A percentile compares a stretch with the other conserved stretches of the same genome.
Evolutionary conservation across 441 rosid species (phyloP).

Genomic region (Pelargonium citronellum): DNA sequence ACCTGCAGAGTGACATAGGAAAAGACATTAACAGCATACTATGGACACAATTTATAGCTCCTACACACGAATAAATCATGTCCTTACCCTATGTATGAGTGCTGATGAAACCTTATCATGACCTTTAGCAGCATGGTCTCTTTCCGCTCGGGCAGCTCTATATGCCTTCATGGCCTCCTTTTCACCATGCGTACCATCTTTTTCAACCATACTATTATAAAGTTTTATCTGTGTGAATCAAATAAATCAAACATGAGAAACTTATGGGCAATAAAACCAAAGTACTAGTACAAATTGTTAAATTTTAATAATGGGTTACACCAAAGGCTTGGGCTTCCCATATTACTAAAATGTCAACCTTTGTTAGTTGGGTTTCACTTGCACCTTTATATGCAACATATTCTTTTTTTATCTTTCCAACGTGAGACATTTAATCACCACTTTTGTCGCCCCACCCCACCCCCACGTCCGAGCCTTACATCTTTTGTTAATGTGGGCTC

Average conservation of each 20-base stretch:
- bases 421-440: too few relatives aligned
- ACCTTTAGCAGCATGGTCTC: slow-evolving; percentile 37
- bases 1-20: slow-evolving; percentile 36
- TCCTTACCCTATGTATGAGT: slow-evolving; percentile 57
- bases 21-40: slow-evolving; percentile 16
- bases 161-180: slow-evolving; percentile 62
- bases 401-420: too few relatives aligned
- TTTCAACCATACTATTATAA: slow-evolving; percentile 65
- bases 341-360: too few relatives aligned
- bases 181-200: slow-evolving; percentile 57
- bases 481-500: too few relatives aligned
- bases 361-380: too few relatives aligned
- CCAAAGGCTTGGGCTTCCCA: too few relatives aligned
- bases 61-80: background rate
- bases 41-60: background rate
- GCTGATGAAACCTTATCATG: slow-evolving; percentile 64
- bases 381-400: too few relatives aligned
- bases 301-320: too few relatives aligned
- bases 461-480: too few relatives aligned
- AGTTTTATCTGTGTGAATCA: slow-evolving; percentile 53
- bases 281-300: background rate
- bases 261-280: background rate
- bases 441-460: too few relatives aligned
- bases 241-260: background rate
- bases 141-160: slow-evolving; percentile 65